Evolutionary conservation across 192 early-diverging fungal genomes (phyloP), one percentile per base, ranked within the genome.

Genomic region (Podila horticola): DNA sequence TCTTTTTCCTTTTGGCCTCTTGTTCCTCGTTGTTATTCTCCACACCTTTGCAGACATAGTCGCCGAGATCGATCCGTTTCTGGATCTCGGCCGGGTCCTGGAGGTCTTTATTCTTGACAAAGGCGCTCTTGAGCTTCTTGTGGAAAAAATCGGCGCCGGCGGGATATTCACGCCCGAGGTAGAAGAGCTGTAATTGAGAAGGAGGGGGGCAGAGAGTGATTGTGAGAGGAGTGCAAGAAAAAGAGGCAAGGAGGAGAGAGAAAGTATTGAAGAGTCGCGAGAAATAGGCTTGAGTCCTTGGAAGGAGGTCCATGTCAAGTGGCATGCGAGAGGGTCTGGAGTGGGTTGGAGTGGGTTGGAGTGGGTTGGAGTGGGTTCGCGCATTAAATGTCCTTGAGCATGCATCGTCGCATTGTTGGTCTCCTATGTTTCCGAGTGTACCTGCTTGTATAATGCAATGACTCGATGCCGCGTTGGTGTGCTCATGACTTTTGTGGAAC

Each of bases 371-470:
- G 15, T 45, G 41, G 13, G 15, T 45, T 45, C 2, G 15, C 15
- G 41, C 12, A 45, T 45, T 45, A 45, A 45, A 15, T 12, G 15
- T 17, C 24, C 2, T 55, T 24, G 52, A 55, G 20, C n/a, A 55
- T 55, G 52, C 52, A 55, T 55, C 15, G 13, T 52, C 24, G 22
- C 24, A 55, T 45, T 45, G 41, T 45, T 45, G 41, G 41, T 12
- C 15, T 45, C 4, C 41, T 17, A 15, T 12, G 41, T 41, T 12
- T 41, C 1, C 41, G 13, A 15, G 1, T 17, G 2, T 45, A 81
- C 77, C 67, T 81, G 77, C 34, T 81, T 81, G 34, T 81, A 81
- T 57, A 81, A 71, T 33, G 77, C 77, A 60, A 81, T 73, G 41
- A 73, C 77, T 11, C 77, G 66, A 11, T 72, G 58, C 41, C 77